These are phyloP conservation scores for Triadica sebifera DNA, from an alignment of 345 rosid genomes.

Conservation along the genomic window DNA sequence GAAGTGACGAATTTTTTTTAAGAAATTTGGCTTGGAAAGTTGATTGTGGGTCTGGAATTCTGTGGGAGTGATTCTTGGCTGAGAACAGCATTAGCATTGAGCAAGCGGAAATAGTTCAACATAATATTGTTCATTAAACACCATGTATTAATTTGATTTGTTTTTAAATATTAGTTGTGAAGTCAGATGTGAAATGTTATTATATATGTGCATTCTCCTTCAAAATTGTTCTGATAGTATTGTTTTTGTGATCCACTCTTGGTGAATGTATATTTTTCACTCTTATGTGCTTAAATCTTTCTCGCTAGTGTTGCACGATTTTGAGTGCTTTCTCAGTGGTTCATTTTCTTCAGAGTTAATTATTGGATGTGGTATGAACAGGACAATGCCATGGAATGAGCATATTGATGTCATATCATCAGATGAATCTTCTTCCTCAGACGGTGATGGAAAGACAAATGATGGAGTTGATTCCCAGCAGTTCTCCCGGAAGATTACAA, in stretches of 20 bases:
- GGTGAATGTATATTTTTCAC: not conserved
- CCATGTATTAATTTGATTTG: not conserved
- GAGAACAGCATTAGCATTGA: too few relatives aligned
- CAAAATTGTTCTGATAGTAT: not conserved
- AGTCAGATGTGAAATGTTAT: not conserved
- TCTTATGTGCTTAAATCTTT: too few relatives aligned
- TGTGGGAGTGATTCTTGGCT: too few relatives aligned
- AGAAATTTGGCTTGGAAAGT: too few relatives aligned
- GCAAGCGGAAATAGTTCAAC: too few relatives aligned
- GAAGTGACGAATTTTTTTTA: too few relatives aligned
- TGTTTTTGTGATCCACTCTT: not conserved
- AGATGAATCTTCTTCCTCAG: conserved; percentile 53
- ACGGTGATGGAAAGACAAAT: conserved; percentile 38
- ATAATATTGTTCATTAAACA: not conserved
- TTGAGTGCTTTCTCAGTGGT: not conserved
- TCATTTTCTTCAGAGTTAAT: conserved; percentile 7
- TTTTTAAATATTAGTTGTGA: not conserved
- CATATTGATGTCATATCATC: conserved; percentile 55
- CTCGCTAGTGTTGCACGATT: not conserved
- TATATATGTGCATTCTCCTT: not conserved
- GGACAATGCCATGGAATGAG: conserved; percentile 46
- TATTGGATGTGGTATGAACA: conserved; percentile 40
- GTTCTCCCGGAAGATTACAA: conserved; percentile 6
- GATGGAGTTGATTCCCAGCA: conserved; percentile 22
- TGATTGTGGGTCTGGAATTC: too few relatives aligned